phyloP scores from a whole-genome alignment of 106 monocot species.

The Allium cepa region DNA sequence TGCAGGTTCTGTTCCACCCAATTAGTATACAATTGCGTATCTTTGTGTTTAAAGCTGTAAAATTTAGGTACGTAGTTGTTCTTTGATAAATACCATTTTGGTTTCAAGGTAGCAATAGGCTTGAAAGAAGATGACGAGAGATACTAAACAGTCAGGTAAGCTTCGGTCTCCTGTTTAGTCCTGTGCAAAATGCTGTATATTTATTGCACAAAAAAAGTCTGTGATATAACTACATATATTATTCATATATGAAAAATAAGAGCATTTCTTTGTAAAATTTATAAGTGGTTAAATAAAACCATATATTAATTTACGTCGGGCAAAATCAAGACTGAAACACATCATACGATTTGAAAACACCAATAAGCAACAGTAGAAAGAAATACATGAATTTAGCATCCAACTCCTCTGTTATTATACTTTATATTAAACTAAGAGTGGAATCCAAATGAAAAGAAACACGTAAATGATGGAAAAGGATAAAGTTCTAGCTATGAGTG shows the following conservation, averaged over 20 bases:
- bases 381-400: background rate
- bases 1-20: background rate
- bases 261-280: background rate
- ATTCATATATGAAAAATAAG: background rate
- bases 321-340: constrained; percentile 1
- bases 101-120: background rate
- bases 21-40: background rate
- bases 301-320: background rate
- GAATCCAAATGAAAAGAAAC: background rate
- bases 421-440: background rate
- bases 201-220: background rate
- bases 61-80: background rate
- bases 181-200: background rate
- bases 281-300: background rate
- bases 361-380: background rate
- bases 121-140: background rate
- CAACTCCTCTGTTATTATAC: too few relatives aligned
- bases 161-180: background rate
- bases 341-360: background rate
- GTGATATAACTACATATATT: background rate
- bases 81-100: background rate
- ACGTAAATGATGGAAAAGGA: background rate
- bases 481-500: background rate
- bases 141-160: background rate
- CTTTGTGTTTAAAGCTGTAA: background rate